Conservation (phyloP, 768 basidiomycete species). For the Artomyces pyxidatus region DNA sequence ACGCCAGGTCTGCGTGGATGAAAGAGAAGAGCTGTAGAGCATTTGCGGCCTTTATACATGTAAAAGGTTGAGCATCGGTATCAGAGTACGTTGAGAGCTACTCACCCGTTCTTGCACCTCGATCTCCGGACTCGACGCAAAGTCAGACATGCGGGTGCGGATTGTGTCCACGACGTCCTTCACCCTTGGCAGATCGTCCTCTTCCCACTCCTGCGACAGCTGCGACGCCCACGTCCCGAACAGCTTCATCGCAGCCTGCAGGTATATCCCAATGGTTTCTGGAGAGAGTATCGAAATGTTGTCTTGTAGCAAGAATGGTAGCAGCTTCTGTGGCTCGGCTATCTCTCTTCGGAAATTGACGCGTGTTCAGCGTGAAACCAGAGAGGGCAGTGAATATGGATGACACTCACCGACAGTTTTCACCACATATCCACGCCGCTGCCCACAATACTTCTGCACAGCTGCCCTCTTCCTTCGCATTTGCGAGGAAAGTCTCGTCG, state of each 20-base stretch:
- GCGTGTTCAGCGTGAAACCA: not conserved
- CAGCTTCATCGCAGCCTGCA: constrained; percentile 79
- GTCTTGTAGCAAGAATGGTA: constrained; percentile 61
- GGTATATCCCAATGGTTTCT: constrained; percentile 67
- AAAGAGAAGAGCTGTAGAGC: constrained; percentile 67
- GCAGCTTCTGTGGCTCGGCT: constrained; percentile 65
- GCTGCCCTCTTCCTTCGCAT: constrained; percentile 59
- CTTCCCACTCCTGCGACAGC: constrained; percentile 69
- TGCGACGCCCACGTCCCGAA: constrained; percentile 82
- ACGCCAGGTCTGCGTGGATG: constrained; percentile 62
- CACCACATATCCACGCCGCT: constrained; percentile 94
- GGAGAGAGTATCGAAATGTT: constrained; percentile 47
- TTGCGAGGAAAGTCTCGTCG: constrained; percentile 67
- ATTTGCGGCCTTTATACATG: constrained; percentile 62
- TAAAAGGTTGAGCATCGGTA: constrained; percentile 2
- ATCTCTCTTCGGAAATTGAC: constrained; percentile 46
- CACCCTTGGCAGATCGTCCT: constrained; percentile 58
- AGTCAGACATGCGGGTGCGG: constrained; percentile 46
- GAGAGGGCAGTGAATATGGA: not conserved
- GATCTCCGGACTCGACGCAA: constrained; percentile 57
- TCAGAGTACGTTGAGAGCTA: constrained; percentile 6
- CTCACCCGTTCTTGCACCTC: constrained; percentile 91
- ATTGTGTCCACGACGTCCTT: constrained; percentile 57
- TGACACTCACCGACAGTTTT: constrained; percentile 69
- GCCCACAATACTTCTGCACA: constrained; percentile 88